Evolutionary conservation across 306 rosid genomes (phyloP).

Genomic region (Vigna angularis): DNA sequence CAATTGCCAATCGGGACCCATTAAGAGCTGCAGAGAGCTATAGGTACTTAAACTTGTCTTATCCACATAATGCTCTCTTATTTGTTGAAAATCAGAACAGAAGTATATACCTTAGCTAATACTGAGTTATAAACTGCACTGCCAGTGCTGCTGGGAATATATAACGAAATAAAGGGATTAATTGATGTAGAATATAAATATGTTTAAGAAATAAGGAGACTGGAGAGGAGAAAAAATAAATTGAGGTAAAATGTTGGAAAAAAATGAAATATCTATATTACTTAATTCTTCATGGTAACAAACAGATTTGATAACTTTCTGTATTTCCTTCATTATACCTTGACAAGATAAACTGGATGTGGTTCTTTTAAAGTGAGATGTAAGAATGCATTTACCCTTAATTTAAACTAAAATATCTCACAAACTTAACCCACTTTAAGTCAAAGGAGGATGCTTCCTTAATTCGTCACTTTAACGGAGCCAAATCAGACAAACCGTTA

Average conservation of each 20-base stretch:
- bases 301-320: conserved; percentile 21
- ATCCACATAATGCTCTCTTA: conserved; percentile 26
- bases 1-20: conserved; percentile 81
- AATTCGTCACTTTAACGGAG: not conserved
- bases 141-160: conserved; percentile 9
- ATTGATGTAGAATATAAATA: conserved; percentile 34
- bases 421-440: not conserved
- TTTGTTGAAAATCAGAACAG: conserved; percentile 37
- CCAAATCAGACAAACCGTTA: conserved; percentile 16
- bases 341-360: not conserved
- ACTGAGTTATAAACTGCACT: conserved; percentile 17
- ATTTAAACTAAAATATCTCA: not conserved
- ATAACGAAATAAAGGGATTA: conserved; percentile 25
- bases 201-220: not conserved
- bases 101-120: conserved; percentile 16
- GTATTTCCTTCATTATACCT: conserved; percentile 21
- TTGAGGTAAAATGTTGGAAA: conserved; percentile 20
- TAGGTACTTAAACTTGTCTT: conserved; percentile 60
- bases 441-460: not conserved
- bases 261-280: conserved; percentile 6
- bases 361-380: not conserved
- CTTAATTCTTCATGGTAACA: conserved; percentile 23
- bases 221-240: not conserved
- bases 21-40: conserved; percentile 75
- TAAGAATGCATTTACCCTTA: not conserved